Base-by-base conservation (phyloP, 148 eudicot genomes). In the Fagopyrum homotropicum region DNA sequence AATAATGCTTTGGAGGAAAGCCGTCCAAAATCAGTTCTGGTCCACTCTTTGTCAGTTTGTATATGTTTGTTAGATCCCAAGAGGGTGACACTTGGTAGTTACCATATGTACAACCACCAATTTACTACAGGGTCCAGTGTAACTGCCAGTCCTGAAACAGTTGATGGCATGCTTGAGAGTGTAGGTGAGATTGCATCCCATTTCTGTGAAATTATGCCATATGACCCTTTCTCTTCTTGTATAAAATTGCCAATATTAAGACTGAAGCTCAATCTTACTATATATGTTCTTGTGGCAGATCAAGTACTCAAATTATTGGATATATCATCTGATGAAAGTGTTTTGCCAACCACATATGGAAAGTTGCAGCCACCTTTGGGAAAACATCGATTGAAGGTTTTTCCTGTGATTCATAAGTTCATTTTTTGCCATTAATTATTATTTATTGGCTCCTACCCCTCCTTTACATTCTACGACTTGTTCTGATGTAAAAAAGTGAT, bases 291-390 rank as follows among this genome's bases (percentile, higher is more conserved):
- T 35, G 40, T 66, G 46, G 46, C 71, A 66, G 71, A 66, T 14
- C 71, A 40, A 66, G 72, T 95, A 55, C 85, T 95, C 66, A 89
- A 88, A 76, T 86, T 95, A 80, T 85, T 95, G 86, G 90, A 95
- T 80, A 66, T 86, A 82, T 86, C 97, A 66, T 78, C 86, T 0
- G 91, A 89, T 76, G 96, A 86, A 74, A 76, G 72, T 79, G 81
- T 82, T 61, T 71, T 95, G 81, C 84, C 77, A 29, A 95, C 99
- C 10, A 86, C 97, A 8, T 95, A 95, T 82, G 99, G 99, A 22
- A 92, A 88, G 87, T 81, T 95, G 85, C 97, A 92, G 73, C 99
- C 99, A 66, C 93, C 99, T 52, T 82, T 95, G 40, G 99, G 99
- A 74, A 95, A 92, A 77, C 93, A 95, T 66, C 96, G 99, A 50